Conservation (phyloP, 2,329 filamentous ascomycete genomes). For the Corinectria fuckeliana region DNA sequence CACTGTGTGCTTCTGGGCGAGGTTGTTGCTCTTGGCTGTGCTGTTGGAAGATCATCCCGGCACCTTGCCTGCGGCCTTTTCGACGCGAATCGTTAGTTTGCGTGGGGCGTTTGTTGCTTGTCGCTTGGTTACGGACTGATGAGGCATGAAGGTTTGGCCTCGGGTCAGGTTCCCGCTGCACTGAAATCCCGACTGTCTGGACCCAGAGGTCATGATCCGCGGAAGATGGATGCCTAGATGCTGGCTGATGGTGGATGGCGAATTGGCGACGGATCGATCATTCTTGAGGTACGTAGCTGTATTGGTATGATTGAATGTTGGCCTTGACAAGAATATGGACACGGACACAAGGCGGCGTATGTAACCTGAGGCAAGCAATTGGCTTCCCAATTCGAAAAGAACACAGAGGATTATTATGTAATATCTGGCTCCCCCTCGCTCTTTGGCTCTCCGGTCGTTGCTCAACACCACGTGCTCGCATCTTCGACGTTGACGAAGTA, state of each 20-base stretch:
- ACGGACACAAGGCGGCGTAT: background rate
- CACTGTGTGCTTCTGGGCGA: background rate
- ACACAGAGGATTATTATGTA: background rate
- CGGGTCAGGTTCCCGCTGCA: conserved; percentile 21
- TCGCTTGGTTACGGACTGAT: background rate
- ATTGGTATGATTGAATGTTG: background rate
- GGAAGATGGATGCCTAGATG: background rate
- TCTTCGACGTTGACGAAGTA: conserved; percentile 13
- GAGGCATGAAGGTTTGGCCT: conserved; percentile 9
- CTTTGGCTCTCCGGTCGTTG: conserved; percentile 13
- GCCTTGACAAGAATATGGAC: conserved; percentile 1
- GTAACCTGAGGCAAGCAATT: background rate
- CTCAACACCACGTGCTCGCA: conserved; percentile 36
- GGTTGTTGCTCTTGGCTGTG: no score
- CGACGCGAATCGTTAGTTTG: background rate
- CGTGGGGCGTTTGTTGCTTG: background rate
- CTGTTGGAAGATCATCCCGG: background rate
- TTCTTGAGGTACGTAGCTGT: background rate
- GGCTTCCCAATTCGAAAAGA: background rate
- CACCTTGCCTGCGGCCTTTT: background rate
- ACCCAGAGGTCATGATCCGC: background rate
- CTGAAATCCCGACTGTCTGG: conserved; percentile 27
- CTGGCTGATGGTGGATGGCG: background rate
- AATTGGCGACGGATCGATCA: conserved; percentile 2
- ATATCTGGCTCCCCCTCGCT: conserved; percentile 21